Evolutionary conservation across 1,139 yeast species (phyloP), one percentile per base, ranked within the genome.

Genomic region (Nakaseomyces uthaithaninus): DNA sequence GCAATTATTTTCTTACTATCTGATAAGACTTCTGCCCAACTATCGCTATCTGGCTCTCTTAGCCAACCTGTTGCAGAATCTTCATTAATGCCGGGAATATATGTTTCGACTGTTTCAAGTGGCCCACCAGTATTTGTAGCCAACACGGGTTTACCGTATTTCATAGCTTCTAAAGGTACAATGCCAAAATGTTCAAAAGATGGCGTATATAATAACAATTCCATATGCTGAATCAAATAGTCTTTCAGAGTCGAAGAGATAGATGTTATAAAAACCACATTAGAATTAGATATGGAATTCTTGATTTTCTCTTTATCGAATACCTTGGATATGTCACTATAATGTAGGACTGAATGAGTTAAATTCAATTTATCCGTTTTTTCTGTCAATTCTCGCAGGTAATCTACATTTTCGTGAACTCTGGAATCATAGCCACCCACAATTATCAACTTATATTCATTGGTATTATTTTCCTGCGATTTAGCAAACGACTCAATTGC

Each of bases 121-220:
- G 98, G 98, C 0, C 99, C 99, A 12, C 98, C 99, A 36, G 77
- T 78, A 54, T 84, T 77, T 2, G 82, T 79, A 0, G 95, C 96
- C 42, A 93, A 65, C 0, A 87, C 95, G 0, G 95, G 89, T 0
- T 83, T 80, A 22, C 82, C 79, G 46, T 75, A 70, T 36, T 81
- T 70, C 96, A 91, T 89, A 15, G 95, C 87, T 57, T 91, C 98
- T 11, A 91, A 71, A 1, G 99, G 99, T 3, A 93, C 99, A 47
- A 91, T 93, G 11, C 99, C 99, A 59, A 91, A 91, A 63, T 91
- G 99, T 60, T 93, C 98, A 54, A 75, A 74, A 1, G 82, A 72
- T 2, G 99, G 98, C 0, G 99, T 93, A 58, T 91, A 91, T 35
- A 87, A 65, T 27, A 93, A 67, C 42, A 83, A 52, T 41, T 74